Conservation (phyloP, 2,329 filamentous ascomycete species). For the Fusarium abutilonis region DNA sequence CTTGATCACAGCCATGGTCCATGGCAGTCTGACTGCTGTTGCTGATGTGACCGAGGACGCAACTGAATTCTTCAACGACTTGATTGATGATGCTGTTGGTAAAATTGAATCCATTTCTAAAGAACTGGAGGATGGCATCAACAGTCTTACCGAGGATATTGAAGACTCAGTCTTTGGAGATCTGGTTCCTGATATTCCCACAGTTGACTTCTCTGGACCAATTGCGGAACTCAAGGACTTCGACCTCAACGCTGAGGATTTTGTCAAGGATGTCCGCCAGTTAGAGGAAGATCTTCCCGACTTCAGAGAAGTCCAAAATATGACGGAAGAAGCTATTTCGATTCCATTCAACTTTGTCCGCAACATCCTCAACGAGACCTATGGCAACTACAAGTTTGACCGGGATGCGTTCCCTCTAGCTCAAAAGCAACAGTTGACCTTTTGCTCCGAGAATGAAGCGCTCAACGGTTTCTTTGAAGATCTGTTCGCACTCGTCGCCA, state of each 20-base stretch:
- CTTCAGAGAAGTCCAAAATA: slow-evolving; percentile 84
- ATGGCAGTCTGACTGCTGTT: slow-evolving; percentile 78
- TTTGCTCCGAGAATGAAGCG: slow-evolving; percentile 86
- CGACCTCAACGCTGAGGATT: slow-evolving; percentile 70
- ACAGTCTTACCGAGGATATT: slow-evolving; percentile 58
- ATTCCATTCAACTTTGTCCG: slow-evolving; percentile 86
- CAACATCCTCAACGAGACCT: slow-evolving; percentile 73
- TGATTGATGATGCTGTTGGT: slow-evolving; percentile 65
- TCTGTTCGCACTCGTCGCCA: slow-evolving; percentile 72
- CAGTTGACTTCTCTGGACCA: slow-evolving; percentile 71
- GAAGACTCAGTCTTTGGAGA: slow-evolving; percentile 61
- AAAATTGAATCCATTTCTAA: slow-evolving; percentile 67
- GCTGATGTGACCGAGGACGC: slow-evolving; percentile 63
- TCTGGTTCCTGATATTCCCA: slow-evolving; percentile 56
- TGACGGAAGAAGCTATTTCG: slow-evolving; percentile 78
- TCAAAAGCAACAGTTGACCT: slow-evolving; percentile 80
- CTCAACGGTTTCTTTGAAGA: slow-evolving; percentile 85
- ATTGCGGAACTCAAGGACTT: slow-evolving; percentile 76
- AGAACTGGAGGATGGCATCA: slow-evolving; percentile 59
- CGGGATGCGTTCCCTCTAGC: slow-evolving; percentile 82
- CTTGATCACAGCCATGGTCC: slow-evolving; percentile 83
- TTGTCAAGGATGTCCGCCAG: slow-evolving; percentile 74
- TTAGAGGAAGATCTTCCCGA: slow-evolving; percentile 83
- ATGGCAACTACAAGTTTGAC: slow-evolving; percentile 82
- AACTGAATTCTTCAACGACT: slow-evolving; percentile 60